Conservation (phyloP, 2,329 filamentous ascomycete genomes). For the Arthroderma sp. region DNA sequence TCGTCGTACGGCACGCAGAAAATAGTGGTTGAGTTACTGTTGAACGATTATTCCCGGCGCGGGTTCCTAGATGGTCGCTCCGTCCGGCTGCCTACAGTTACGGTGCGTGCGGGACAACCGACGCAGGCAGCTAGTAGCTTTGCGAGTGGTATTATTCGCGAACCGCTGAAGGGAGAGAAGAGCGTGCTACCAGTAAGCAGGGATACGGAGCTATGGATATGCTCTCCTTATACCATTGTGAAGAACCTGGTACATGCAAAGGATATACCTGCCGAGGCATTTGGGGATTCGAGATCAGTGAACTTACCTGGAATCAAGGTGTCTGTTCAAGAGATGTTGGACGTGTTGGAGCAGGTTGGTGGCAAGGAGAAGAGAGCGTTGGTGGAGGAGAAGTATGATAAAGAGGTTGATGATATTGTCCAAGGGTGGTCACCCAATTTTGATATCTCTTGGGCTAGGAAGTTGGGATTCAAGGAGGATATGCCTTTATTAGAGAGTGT, state of each 20-base stretch:
- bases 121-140: constrained; percentile 40
- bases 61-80: constrained; percentile 36
- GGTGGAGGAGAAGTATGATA: constrained; percentile 43
- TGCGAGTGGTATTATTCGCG: constrained; percentile 40
- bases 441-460: constrained; percentile 40
- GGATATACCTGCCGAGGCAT: constrained; percentile 36
- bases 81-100: constrained; percentile 39
- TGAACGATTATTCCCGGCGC: constrained; percentile 40
- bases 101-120: constrained; percentile 38
- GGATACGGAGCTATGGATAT: constrained; percentile 45
- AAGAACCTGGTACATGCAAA: constrained; percentile 42
- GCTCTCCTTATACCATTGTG: constrained; percentile 41
- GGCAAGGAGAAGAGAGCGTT: constrained; percentile 42
- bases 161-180: constrained; percentile 39
- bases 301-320: constrained; percentile 44
- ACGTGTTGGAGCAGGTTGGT: constrained; percentile 43
- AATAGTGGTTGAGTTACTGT: constrained; percentile 36
- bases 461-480: constrained; percentile 34
- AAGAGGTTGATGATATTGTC: constrained; percentile 43
- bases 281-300: constrained; percentile 41
- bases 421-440: constrained; percentile 48
- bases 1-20: constrained; percentile 42
- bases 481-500: constrained; percentile 30
- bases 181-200: constrained; percentile 39
- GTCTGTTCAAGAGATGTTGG: constrained; percentile 48